phyloP scores from a whole-genome alignment of 257 asterid genomes.

The Paulownia fortunei region DNA sequence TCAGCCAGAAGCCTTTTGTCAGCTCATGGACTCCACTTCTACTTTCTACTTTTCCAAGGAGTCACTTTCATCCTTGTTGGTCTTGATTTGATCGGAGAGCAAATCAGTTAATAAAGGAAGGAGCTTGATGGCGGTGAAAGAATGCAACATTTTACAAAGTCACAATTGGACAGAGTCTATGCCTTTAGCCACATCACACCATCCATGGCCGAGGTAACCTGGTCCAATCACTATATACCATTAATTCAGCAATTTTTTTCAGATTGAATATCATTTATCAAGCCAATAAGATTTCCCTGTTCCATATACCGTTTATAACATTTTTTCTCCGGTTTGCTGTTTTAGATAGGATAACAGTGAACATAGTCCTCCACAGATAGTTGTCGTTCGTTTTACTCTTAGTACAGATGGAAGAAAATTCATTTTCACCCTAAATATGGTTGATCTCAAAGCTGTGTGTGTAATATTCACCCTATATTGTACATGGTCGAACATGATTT shows the following conservation, averaged over 20 bases:
- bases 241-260: conserved; percentile 18
- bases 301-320: conserved; percentile 5
- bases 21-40: conserved; percentile 78
- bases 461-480: conserved; percentile 35
- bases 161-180: neutral
- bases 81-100: conserved; percentile 76
- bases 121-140: neutral
- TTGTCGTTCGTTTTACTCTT: conserved; percentile 20
- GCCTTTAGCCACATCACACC: neutral
- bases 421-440: conserved; percentile 11
- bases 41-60: conserved; percentile 84
- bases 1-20: conserved; percentile 71
- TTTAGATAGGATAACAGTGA: conserved; percentile 39
- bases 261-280: conserved; percentile 29
- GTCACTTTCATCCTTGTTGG: conserved; percentile 72
- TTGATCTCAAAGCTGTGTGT: conserved; percentile 26
- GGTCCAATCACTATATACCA: neutral
- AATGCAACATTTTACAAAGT: neutral
- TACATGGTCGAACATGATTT: conserved; percentile 38
- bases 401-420: conserved; percentile 34
- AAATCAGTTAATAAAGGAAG: conserved; percentile 41
- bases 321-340: conserved; percentile 17
- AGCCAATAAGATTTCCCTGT: conserved; percentile 24
- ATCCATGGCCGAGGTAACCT: neutral
- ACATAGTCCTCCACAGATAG: conserved; percentile 40